phyloP scores from a whole-genome alignment of 2,329 filamentous ascomycete species.

The Tolypocladium tundrense region DNA sequence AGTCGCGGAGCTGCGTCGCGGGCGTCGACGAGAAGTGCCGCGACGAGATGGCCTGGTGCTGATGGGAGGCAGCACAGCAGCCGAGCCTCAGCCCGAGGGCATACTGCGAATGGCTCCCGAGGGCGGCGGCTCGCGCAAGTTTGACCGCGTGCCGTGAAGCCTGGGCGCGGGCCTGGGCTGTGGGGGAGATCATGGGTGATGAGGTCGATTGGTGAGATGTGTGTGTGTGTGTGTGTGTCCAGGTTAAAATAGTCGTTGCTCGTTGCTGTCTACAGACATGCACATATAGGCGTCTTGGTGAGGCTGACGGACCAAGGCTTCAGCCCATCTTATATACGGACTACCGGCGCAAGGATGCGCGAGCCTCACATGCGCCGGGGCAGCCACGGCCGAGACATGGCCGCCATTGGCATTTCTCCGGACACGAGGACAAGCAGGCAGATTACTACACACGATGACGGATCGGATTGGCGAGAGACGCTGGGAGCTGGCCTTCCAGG shows the following conservation, averaged over 20 bases:
- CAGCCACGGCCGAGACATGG: neutral
- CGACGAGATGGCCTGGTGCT: slow-evolving; percentile 2
- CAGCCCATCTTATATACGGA: neutral
- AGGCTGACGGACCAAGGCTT: neutral
- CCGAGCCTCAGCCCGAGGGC: slow-evolving; percentile 6
- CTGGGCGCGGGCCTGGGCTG: slow-evolving; percentile 10
- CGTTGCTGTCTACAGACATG: neutral
- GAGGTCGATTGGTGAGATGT: neutral
- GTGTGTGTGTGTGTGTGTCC: neutral
- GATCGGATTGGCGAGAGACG: neutral
- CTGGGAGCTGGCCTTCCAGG: neutral
- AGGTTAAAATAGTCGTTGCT: neutral
- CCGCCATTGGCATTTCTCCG: neutral
- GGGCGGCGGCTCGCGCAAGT: slow-evolving; percentile 7
- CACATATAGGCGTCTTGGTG: neutral
- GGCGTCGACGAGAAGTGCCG: slow-evolving; percentile 41
- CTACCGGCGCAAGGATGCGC: neutral
- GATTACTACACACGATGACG: neutral
- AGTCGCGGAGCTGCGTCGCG: slow-evolving; percentile 37
- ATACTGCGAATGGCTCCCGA: slow-evolving; percentile 2
- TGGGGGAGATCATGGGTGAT: slow-evolving; percentile 16
- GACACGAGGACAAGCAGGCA: neutral
- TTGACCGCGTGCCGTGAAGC: slow-evolving; percentile 14
- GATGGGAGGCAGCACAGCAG: slow-evolving; percentile 1
- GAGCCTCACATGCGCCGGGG: neutral